A percentile compares a stretch with the other conserved stretches of the same genome.
Evolutionary conservation across 2,329 filamentous ascomycete species (phyloP).

Genomic region (Dactylella cylindrospora): DNA sequence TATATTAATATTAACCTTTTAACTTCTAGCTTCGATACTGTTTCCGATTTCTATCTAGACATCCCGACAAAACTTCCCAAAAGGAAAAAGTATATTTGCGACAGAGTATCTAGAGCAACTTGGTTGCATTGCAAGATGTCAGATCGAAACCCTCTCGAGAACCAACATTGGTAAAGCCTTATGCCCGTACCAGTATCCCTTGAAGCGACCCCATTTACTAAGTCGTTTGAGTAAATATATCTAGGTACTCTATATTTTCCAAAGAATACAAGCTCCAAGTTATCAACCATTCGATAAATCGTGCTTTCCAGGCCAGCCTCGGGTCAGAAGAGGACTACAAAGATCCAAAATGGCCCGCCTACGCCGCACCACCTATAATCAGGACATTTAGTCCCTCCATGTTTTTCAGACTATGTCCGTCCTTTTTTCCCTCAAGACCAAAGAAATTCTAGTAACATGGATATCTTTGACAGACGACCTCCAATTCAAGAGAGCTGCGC

Average conservation of each 20-base stretch:
- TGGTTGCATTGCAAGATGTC: slow-evolving; percentile 11
- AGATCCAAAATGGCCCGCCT: slow-evolving; percentile 29
- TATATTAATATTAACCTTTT: too few species aligned
- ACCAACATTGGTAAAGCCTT: slow-evolving; percentile 23
- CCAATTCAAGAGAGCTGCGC: slow-evolving; percentile 46
- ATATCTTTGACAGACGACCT: slow-evolving; percentile 35
- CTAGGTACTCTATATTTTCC: slow-evolving; percentile 37
- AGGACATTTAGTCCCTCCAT: slow-evolving; percentile 39
- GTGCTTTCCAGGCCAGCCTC: slow-evolving; percentile 27
- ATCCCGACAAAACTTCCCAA: too few species aligned
- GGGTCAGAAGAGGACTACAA: slow-evolving; percentile 30
- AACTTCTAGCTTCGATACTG: too few species aligned
- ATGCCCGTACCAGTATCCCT: too few species aligned
- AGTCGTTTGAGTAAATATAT: too few species aligned
- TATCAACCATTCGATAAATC: slow-evolving; percentile 25
- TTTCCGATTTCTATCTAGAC: too few species aligned
- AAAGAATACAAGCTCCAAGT: slow-evolving; percentile 31
- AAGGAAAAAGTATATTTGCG: too few species aligned
- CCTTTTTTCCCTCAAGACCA: slow-evolving; percentile 1
- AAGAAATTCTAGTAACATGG: neutral
- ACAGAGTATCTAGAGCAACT: too few species aligned
- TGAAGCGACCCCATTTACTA: too few species aligned
- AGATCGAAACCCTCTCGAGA: slow-evolving; percentile 26
- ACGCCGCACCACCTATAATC: slow-evolving; percentile 41
- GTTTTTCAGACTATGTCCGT: slow-evolving; percentile 47